Evolutionary conservation across 148 eudicot genomes (phyloP).

Genomic region (Agrostemma githago): DNA sequence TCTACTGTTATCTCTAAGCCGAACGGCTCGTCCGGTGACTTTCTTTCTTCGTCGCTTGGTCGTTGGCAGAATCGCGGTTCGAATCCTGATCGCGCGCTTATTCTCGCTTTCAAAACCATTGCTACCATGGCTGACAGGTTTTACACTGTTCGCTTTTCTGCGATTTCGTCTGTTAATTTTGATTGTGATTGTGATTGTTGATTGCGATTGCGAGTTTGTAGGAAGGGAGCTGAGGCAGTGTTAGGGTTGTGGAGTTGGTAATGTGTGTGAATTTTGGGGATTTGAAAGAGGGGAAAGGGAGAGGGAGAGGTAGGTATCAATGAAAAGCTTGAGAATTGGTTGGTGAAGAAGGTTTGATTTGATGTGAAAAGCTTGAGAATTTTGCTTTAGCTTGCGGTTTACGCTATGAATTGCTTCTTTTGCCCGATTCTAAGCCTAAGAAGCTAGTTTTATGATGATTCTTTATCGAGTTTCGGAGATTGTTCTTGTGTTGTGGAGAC

Average conservation of each 20-base stretch:
- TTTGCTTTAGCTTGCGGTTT: neutral
- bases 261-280: no score
- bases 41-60: constrained; percentile 55
- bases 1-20: constrained; percentile 79
- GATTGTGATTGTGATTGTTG: neutral
- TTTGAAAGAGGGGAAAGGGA: neutral
- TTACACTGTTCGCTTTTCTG: neutral
- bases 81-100: constrained; percentile 63
- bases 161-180: neutral
- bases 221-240: neutral
- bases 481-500: no score
- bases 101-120: constrained; percentile 64
- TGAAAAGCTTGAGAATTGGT: neutral
- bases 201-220: neutral
- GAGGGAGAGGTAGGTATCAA: neutral
- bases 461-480: no score
- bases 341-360: neutral
- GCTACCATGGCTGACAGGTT: constrained; percentile 91
- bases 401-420: neutral
- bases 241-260: neutral
- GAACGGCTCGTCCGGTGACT: constrained; percentile 62
- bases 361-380: neutral
- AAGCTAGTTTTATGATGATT: no score
- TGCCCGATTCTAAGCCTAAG: no score
- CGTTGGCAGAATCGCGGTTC: constrained; percentile 85